Base-by-base conservation (phyloP, 2,329 filamentous ascomycete genomes). In the Apiospora rasikravindrae region DNA sequence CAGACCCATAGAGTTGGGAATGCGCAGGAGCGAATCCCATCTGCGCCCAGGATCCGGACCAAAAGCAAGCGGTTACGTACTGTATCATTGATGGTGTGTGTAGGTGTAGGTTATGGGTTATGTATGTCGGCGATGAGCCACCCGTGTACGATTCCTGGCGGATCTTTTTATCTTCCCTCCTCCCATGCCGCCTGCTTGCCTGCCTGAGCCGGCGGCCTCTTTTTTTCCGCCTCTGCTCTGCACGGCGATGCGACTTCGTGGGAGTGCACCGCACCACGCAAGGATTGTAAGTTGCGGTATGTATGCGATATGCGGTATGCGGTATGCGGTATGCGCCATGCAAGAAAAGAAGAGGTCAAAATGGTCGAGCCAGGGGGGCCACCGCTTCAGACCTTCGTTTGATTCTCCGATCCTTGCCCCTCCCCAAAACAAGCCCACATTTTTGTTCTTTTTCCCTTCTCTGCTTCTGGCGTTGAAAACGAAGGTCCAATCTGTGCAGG, bases 381-480 rank as follows among this genome's bases (percentile, higher is more conserved):
- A 64, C 29, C 33, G 16, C 57, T 64, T 64, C 29, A 64, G 57
- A 33, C 42, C 42, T 68, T 47, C 42, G 66, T 68, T 68, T 68
- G 66, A 47, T 68, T 68, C 57, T 68, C 66, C 42, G 66, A 68
- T 68, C 66, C 44, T 47, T 45, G 57, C 57, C 57, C 33, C 42
- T 44, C 66, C 24, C 66, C 66, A 45, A 68, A 68, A 45, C 68
- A 42, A 51, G 47, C 40, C 68, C 68, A 69, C 49, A 40, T 16
- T 51, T 57, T 69, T 53, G 45, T 69, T 69, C 49, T 53, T 69
- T 57, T 47, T 19, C 37, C 64, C 64, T 67, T 42, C 40, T 42
- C 51, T 57, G 22, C 51, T 57, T 68, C 66, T 68, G 66, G 66
- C 66, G 66, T 68, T 47, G 66, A 44, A 68, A 64, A 64, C 33